Percentiles rank a stretch among this genome's conserved stretches.
phyloP scores from a whole-genome alignment of 257 asterid species.

The Parsonsia alboflavescens region DNA sequence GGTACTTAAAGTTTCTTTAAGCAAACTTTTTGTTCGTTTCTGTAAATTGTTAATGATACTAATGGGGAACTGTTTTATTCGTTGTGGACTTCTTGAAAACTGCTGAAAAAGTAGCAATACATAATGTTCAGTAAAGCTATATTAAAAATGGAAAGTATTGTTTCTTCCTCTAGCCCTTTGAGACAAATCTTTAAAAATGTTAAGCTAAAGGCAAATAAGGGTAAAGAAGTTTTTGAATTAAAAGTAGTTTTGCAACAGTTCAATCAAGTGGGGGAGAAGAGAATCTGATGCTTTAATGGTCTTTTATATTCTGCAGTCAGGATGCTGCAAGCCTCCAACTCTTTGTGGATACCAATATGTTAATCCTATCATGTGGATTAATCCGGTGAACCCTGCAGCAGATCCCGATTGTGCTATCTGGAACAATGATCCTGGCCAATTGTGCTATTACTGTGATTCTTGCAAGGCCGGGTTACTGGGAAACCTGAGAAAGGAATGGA shows the following conservation, averaged over 20 bases:
- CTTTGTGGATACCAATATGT: constrained; percentile 63
- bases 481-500: constrained; percentile 71
- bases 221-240: neutral
- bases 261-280: neutral
- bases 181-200: neutral
- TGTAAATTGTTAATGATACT: neutral
- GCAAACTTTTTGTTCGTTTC: neutral
- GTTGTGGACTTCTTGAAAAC: neutral
- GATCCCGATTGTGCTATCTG: constrained; percentile 58
- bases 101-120: neutral
- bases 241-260: neutral
- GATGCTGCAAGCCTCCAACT: constrained; percentile 88
- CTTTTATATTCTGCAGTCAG: constrained; percentile 44
- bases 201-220: neutral
- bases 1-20: neutral
- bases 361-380: constrained; percentile 59
- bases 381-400: constrained; percentile 45
- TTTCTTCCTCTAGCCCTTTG: neutral
- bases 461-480: constrained; percentile 87
- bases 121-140: neutral
- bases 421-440: constrained; percentile 66
- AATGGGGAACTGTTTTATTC: neutral
- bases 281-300: neutral
- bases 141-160: neutral
- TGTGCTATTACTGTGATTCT: constrained; percentile 73